phyloP scores from a whole-genome alignment of 768 basidiomycete species.

The Paxillus involutus region DNA sequence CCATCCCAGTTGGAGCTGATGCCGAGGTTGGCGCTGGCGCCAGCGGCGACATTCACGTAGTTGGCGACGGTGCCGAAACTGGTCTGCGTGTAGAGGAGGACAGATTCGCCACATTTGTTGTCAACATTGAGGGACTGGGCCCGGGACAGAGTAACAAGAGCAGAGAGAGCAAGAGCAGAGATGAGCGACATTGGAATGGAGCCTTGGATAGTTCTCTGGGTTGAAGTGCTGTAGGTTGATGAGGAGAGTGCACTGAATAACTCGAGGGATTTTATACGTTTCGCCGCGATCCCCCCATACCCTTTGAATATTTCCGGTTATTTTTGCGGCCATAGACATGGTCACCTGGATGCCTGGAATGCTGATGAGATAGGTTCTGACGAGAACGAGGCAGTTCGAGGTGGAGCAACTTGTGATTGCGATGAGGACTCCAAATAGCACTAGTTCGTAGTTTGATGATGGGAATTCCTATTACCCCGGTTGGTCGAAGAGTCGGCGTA shows the following conservation, averaged over 20 bases:
- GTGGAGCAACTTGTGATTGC: neutral
- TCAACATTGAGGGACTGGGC: conserved; percentile 31
- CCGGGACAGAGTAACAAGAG: conserved; percentile 16
- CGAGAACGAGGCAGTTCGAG: neutral
- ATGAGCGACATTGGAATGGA: conserved; percentile 19
- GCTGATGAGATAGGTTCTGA: neutral
- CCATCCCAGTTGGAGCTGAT: conserved; percentile 33
- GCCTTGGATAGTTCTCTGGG: neutral
- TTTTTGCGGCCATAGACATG: neutral
- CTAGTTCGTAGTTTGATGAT: too few species aligned
- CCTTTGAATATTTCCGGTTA: neutral
- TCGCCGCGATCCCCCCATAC: neutral
- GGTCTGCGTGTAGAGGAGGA: conserved; percentile 30
- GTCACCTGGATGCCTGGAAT: neutral
- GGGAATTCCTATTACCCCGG: too few species aligned
- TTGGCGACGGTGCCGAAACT: conserved; percentile 28
- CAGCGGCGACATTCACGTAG: conserved; percentile 24
- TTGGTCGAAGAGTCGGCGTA: too few species aligned
- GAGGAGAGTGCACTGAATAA: neutral
- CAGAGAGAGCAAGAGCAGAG: conserved; percentile 18
- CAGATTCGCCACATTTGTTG: conserved; percentile 25
- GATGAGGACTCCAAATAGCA: neutral
- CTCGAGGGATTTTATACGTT: conserved; percentile 15
- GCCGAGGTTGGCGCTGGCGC: conserved; percentile 25
- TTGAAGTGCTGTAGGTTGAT: conserved; percentile 9